phyloP scores from a whole-genome alignment of 2,329 filamentous ascomycete genomes.

The Neodidymelliopsis sp. region DNA sequence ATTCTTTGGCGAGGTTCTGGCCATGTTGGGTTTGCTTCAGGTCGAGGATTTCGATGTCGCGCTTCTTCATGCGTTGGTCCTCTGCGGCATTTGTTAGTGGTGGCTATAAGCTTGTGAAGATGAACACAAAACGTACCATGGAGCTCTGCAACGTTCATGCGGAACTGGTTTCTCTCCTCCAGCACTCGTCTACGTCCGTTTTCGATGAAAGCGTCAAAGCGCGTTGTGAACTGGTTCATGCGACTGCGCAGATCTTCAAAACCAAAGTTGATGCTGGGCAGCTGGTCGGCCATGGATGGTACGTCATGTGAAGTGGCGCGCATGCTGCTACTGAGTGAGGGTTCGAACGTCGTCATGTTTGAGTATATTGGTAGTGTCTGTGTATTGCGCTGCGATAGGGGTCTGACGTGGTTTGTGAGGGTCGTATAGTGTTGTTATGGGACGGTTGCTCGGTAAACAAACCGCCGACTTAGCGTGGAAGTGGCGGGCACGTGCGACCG shows the following conservation, averaged over 20 bases:
- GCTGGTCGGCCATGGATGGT: constrained; percentile 75
- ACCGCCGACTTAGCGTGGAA: constrained; percentile 18
- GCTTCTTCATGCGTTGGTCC: constrained; percentile 88
- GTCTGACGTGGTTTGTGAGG: constrained; percentile 30
- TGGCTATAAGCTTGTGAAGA: background rate
- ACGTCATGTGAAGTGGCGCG: constrained; percentile 65
- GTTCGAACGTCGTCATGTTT: constrained; percentile 70
- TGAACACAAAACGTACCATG: constrained; percentile 68
- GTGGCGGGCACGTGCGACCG: constrained; percentile 38
- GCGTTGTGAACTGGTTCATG: constrained; percentile 90
- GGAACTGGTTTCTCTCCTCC: constrained; percentile 93
- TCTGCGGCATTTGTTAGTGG: constrained; percentile 61
- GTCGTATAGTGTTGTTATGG: constrained; percentile 28
- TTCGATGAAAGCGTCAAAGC: constrained; percentile 94
- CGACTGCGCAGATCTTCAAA: constrained; percentile 95
- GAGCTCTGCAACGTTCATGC: constrained; percentile 85
- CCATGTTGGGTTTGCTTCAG: constrained; percentile 75
- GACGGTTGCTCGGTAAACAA: constrained; percentile 44
- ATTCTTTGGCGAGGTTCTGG: constrained; percentile 78
- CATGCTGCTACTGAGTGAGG: constrained; percentile 71
- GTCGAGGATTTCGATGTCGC: constrained; percentile 83
- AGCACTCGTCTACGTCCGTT: constrained; percentile 86
- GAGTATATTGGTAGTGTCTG: constrained; percentile 39
- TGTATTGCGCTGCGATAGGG: background rate
- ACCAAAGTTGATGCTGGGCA: constrained; percentile 92